Percentiles rank a stretch among this genome's conserved stretches.
These are phyloP conservation scores for Neopestalotiopsis sp. DNA, from an alignment of 2,329 filamentous ascomycete species.

Conservation along the genomic window DNA sequence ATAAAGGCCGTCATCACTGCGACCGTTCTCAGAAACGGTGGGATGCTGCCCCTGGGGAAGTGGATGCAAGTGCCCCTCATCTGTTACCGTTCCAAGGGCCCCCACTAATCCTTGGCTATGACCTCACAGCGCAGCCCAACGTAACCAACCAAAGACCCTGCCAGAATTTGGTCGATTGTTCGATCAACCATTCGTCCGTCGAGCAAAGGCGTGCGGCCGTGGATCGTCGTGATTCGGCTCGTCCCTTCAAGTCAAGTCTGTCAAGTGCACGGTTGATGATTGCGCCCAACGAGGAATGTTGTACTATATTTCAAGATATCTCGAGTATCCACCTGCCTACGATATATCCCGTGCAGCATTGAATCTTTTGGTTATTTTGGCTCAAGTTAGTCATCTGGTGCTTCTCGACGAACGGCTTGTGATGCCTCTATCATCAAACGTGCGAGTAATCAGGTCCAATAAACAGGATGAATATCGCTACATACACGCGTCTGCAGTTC, in stretches of 20 bases:
- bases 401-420: background rate
- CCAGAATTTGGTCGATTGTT: slow-evolving; percentile 4
- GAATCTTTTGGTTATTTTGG: background rate
- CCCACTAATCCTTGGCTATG: slow-evolving; percentile 6
- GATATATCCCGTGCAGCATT: background rate
- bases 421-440: background rate
- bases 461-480: background rate
- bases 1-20: background rate
- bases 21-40: background rate
- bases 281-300: slow-evolving; percentile 1
- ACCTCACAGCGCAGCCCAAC: slow-evolving; percentile 12
- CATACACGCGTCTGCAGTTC: background rate
- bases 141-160: slow-evolving; percentile 12
- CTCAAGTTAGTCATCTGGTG: background rate
- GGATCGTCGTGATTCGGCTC: slow-evolving; percentile 6
- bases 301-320: background rate
- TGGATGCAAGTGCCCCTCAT: slow-evolving; percentile 17
- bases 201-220: background rate
- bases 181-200: background rate
- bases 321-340: background rate
- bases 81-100: slow-evolving; percentile 3
- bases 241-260: background rate
- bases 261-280: background rate
- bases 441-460: too few species aligned
- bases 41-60: slow-evolving; percentile 4